A percentile compares a stretch with the other conserved stretches of the same genome.
These are phyloP conservation scores for Colletotrichum sp. DNA, from an alignment of 2,329 filamentous ascomycete species.

Conservation along the genomic window DNA sequence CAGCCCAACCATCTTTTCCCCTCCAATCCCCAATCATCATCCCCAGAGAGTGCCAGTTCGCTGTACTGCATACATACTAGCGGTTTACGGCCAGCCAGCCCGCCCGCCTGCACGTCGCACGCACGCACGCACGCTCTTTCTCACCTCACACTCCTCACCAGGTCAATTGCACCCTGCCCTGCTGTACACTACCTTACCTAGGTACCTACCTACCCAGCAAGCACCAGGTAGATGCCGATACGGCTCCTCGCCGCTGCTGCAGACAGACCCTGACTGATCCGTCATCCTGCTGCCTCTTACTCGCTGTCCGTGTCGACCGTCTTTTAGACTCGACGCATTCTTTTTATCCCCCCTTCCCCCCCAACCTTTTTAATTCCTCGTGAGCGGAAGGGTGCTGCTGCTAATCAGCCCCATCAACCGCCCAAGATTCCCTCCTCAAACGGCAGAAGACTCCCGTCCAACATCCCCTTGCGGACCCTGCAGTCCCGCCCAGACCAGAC, in stretches of 20 bases:
- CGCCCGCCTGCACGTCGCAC: background rate
- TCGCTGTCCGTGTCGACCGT: conserved; percentile 1
- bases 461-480: conserved; percentile 87
- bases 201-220: background rate
- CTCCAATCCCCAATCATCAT: background rate
- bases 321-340: conserved; percentile 36
- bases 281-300: background rate
- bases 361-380: conserved; percentile 33
- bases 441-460: conserved; percentile 74
- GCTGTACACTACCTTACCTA: background rate
- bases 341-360: conserved; percentile 30
- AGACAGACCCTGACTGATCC: conserved; percentile 12
- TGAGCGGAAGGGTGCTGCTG: conserved; percentile 72
- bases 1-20: background rate
- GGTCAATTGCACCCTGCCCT: background rate
- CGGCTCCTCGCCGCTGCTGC: background rate
- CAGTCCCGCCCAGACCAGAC: conserved; percentile 42
- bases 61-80: background rate
- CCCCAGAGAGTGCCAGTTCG: background rate
- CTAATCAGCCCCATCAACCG: conserved; percentile 73
- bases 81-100: background rate
- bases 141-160: background rate
- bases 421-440: conserved; percentile 85
- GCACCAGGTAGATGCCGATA: background rate
- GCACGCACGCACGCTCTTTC: background rate